Conservation (phyloP, 257 asterid species). For the Buddleja alternifolia region DNA sequence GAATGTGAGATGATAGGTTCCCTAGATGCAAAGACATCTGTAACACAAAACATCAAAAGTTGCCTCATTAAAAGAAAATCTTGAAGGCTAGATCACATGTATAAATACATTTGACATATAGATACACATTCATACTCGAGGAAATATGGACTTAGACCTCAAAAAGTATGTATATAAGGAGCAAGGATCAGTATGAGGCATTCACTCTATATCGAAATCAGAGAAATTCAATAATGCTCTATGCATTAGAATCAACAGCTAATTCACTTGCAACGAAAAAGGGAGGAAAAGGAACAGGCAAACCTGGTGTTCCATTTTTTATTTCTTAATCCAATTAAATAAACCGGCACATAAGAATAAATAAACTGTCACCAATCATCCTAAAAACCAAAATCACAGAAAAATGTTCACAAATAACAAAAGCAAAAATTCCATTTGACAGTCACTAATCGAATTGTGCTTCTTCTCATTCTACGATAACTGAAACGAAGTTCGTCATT, state of each 20-base stretch:
- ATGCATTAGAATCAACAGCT: background rate
- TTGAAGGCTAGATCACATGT: background rate
- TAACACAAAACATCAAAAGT: slow-evolving; percentile 18
- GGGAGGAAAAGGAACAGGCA: background rate
- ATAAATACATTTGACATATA: background rate
- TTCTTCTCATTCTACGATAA: background rate
- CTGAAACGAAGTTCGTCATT: background rate
- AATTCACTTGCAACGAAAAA: background rate
- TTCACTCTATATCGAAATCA: too few species aligned
- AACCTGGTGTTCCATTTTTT: background rate
- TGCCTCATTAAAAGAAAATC: background rate
- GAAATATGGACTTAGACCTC: background rate
- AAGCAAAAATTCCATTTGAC: background rate
- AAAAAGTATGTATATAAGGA: too few species aligned
- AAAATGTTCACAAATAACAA: background rate
- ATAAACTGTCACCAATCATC: background rate
- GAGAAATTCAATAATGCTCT: too few species aligned
- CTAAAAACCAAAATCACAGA: background rate
- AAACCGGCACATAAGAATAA: background rate
- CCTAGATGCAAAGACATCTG: slow-evolving; percentile 77
- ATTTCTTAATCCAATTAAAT: background rate
- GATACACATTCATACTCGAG: background rate
- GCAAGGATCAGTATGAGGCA: too few species aligned
- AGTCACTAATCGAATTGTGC: background rate
- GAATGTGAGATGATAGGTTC: slow-evolving; percentile 49